A percentile compares a stretch with the other conserved stretches of the same genome.
Evolutionary conservation across 2,329 filamentous ascomycete species (phyloP).

Genomic region (Verticillium albo-atrum): DNA sequence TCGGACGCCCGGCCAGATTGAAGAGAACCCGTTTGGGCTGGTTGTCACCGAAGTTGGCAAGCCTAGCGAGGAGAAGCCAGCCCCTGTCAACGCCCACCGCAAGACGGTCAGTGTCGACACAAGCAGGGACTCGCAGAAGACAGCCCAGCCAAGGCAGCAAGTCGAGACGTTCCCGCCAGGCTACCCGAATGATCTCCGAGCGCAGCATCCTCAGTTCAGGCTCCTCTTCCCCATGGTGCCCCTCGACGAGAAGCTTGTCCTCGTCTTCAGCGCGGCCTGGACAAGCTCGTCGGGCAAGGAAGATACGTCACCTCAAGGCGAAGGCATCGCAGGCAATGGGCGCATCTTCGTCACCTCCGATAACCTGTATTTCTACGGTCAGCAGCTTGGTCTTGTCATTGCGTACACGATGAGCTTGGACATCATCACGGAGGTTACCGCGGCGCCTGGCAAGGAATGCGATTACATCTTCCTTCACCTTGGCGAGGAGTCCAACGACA

Average conservation of each 20-base stretch:
- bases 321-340: conserved; percentile 58
- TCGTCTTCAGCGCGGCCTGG: conserved; percentile 94
- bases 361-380: conserved; percentile 93
- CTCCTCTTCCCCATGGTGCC: conserved; percentile 82
- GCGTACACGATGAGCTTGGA: conserved; percentile 73
- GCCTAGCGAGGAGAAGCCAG: conserved; percentile 16
- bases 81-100: conserved; percentile 24
- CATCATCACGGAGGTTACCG: conserved; percentile 82
- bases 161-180: conserved; percentile 61
- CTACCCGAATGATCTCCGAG: conserved; percentile 77
- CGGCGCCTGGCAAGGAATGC: conserved; percentile 82
- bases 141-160: conserved; percentile 22
- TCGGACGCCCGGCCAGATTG: conserved; percentile 11
- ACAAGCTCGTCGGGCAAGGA: conserved; percentile 42
- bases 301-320: conserved; percentile 32
- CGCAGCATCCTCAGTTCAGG: conserved; percentile 90
- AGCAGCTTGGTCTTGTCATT: conserved; percentile 86
- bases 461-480: conserved; percentile 88
- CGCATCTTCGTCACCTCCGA: conserved; percentile 83
- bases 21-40: conserved; percentile 37
- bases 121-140: conserved; percentile 18
- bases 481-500: conserved; percentile 56
- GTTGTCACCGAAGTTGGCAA: conserved; percentile 29
- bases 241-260: conserved; percentile 73
- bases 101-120: conserved; percentile 41